Percentiles rank a stretch among this genome's conserved stretches.
These are phyloP conservation scores for Isabelozyma pseudorhagii DNA, from an alignment of 805 yeast genomes.

Conservation along the genomic window DNA sequence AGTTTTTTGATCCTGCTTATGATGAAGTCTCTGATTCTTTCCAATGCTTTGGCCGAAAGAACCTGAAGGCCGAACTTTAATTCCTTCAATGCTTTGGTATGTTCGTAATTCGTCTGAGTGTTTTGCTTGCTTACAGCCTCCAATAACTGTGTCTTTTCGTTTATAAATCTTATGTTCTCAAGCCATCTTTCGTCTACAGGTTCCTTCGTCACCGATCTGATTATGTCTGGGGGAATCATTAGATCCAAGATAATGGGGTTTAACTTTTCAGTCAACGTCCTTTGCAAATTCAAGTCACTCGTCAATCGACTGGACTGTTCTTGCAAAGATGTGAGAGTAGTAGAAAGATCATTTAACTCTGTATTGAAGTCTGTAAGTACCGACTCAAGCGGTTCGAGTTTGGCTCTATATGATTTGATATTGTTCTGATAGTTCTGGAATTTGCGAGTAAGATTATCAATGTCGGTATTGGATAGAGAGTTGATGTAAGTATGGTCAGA, in stretches of 20 bases:
- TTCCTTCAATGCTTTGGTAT: slow-evolving; percentile 23
- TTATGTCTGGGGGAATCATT: slow-evolving; percentile 70
- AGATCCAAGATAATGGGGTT: slow-evolving; percentile 77
- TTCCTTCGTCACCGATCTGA: slow-evolving; percentile 55
- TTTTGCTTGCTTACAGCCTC: slow-evolving; percentile 1
- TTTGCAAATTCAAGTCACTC: slow-evolving; percentile 23
- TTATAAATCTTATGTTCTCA: slow-evolving; percentile 56
- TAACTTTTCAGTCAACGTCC: slow-evolving; percentile 38
- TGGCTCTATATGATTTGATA: slow-evolving; percentile 26
- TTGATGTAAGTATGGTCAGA: neutral
- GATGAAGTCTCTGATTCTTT: slow-evolving; percentile 70
- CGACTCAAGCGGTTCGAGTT: slow-evolving; percentile 48
- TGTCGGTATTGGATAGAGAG: slow-evolving; percentile 3
- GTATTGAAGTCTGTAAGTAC: slow-evolving; percentile 55
- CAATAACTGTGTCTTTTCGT: slow-evolving; percentile 58
- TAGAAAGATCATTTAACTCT: slow-evolving; percentile 38
- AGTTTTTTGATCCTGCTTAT: slow-evolving; percentile 64
- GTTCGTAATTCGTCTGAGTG: slow-evolving; percentile 14
- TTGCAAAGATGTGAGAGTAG: slow-evolving; percentile 30
- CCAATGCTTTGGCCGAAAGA: slow-evolving; percentile 63
- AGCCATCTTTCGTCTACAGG: slow-evolving; percentile 62
- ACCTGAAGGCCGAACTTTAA: slow-evolving; percentile 40
- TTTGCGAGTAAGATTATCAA: slow-evolving; percentile 6
- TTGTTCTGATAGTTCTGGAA: slow-evolving; percentile 22
- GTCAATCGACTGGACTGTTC: slow-evolving; percentile 31